Percentiles rank a stretch among this genome's conserved stretches.
Evolutionary conservation across 352 stramenopile genomes (phyloP).

Genomic region (Phytopythium ostracodes): DNA sequence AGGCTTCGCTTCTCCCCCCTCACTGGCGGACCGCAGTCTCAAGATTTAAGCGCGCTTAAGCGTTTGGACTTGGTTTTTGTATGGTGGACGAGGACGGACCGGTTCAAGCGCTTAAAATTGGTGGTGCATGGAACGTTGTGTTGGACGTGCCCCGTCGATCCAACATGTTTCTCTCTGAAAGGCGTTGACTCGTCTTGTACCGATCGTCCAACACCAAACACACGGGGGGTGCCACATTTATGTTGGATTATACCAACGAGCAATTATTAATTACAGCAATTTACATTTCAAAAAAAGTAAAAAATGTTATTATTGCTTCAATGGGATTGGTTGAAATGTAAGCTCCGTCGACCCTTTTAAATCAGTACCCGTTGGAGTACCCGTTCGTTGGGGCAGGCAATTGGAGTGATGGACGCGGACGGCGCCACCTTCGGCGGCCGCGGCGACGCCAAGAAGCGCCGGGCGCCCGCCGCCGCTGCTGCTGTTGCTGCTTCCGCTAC

Average conservation of each 20-base stretch:
- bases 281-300: too few species aligned
- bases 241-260: too few species aligned
- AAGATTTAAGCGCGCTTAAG: slow-evolving; percentile 35
- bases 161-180: too few species aligned
- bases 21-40: slow-evolving; percentile 20
- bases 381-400: background rate
- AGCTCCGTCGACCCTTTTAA: too few species aligned
- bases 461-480: slow-evolving; percentile 7
- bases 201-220: too few species aligned
- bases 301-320: too few species aligned
- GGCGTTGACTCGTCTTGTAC: too few species aligned
- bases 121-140: background rate
- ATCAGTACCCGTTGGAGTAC: too few species aligned
- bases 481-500: background rate
- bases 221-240: too few species aligned
- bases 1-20: slow-evolving; percentile 5
- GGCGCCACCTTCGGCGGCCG: background rate
- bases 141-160: too few species aligned
- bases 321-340: too few species aligned
- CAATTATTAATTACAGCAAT: too few species aligned
- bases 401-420: background rate
- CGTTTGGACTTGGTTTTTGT: background rate
- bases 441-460: slow-evolving; percentile 24
- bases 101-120: slow-evolving; percentile 10
- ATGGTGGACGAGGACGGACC: background rate